Evolutionary conservation across 306 rosid species (phyloP), one percentile per base, ranked within the genome.

Genomic region (Delonix regia): DNA sequence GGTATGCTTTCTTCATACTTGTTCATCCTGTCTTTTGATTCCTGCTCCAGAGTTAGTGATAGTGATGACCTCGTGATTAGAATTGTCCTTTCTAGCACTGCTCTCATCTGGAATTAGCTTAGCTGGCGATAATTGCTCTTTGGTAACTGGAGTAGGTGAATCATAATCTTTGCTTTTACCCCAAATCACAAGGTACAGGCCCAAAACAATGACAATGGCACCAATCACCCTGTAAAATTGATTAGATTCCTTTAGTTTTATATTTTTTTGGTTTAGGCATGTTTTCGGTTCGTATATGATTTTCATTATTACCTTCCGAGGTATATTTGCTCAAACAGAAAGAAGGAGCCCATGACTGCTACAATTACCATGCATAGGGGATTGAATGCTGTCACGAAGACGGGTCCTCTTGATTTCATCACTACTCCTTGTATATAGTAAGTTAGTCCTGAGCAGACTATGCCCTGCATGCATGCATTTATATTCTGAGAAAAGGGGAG

Each of bases 371-470:
- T 96, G 83, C 97, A 67, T 3, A 93, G 84, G 4, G 97, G 98
- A 79, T 62, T 89, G 68, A 96, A 96, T 0, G 99, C 91, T 69
- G 99, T 93, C 51, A 96, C 96, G 82, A 88, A 96, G 10, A 96
- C 97, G 4, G 99, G 98, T 7, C 99, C 99, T 90, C 92, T 88
- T 11, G 80, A 81, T 87, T 81, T 88, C 98, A 96, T 93, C 13
- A 96, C 90, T 19, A 84, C 75, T 83, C 99, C 99, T 86, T 96
- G 98, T 55, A 96, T 93, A 86, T 93, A 96, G 80, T 96, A 93
- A 74, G 98, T 90, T 39, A 96, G 84, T 62, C 97, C 99, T 1
- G 99, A 96, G 77, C 97, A 87, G 22, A 96, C 82, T 71, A 96
- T 76, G 33, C 94, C 99, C 99, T 93, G 93, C 91, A 88, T 28